Percentiles rank a stretch among this genome's conserved stretches.
phyloP scores from a whole-genome alignment of 345 rosid genomes.

The Sonneratia alba region DNA sequence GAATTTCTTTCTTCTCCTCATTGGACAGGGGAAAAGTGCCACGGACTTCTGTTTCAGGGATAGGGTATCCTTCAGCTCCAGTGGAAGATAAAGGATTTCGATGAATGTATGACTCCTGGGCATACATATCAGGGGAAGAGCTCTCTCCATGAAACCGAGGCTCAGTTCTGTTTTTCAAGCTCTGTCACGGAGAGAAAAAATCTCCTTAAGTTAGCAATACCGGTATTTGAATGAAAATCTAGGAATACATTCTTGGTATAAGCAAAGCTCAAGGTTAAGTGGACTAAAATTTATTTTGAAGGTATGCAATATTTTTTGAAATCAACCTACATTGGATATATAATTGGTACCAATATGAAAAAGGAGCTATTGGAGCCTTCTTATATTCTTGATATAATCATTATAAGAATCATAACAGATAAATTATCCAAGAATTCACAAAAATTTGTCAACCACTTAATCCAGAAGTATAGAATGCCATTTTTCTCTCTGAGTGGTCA shows the following conservation, averaged over 20 bases:
- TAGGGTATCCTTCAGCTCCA: neutral
- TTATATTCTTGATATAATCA: neutral
- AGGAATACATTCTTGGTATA: neutral
- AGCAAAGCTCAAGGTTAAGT: neutral
- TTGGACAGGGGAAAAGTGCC: slow-evolving; percentile 17
- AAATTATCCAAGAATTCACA: neutral
- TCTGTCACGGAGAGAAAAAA: neutral
- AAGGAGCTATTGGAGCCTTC: neutral
- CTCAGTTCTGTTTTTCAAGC: slow-evolving; percentile 2
- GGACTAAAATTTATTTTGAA: neutral
- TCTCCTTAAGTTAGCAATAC: neutral
- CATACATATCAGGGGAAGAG: neutral
- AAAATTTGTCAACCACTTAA: neutral
- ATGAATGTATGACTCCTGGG: neutral
- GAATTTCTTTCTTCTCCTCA: slow-evolving; percentile 50
- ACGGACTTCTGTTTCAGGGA: neutral
- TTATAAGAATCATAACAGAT: neutral
- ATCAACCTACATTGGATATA: neutral
- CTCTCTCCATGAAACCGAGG: neutral
- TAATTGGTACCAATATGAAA: too few relatives aligned
- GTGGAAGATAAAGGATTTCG: neutral
- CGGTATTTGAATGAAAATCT: neutral
- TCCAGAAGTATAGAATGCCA: neutral
- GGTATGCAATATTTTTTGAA: neutral
- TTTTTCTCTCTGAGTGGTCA: neutral